Conservation (phyloP, 305 asterid genomes). For the Coffea humblotiana region DNA sequence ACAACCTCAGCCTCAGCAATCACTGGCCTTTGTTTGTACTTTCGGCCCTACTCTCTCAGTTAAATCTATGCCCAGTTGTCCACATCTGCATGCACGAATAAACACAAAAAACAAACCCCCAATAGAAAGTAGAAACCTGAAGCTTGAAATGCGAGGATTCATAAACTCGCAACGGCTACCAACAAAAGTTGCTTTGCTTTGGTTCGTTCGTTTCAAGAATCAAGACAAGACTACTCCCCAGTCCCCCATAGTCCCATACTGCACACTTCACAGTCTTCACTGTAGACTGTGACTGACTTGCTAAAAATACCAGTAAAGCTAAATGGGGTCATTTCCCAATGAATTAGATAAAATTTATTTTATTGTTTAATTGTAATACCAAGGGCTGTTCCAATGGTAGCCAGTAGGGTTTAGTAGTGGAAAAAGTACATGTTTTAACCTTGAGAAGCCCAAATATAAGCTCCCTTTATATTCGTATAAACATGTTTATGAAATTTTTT, state of each 20-base stretch:
- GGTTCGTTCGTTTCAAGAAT: conserved; percentile 3
- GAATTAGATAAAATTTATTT: not conserved
- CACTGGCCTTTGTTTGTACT: not conserved
- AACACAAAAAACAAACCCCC: conserved; percentile 10
- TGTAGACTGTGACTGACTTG: not conserved
- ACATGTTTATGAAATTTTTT: too few relatives aligned
- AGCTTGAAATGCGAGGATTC: not conserved
- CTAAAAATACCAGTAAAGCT: not conserved
- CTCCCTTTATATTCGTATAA: too few relatives aligned
- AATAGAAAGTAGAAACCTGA: not conserved
- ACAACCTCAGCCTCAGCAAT: not conserved
- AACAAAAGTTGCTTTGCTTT: not conserved
- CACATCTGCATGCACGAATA: conserved; percentile 4
- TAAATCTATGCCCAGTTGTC: not conserved
- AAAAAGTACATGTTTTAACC: too few relatives aligned
- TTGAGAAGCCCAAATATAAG: too few relatives aligned
- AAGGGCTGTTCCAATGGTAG: too few relatives aligned
- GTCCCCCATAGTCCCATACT: not conserved
- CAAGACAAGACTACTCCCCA: not conserved
- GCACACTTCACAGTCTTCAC: conserved; percentile 17
- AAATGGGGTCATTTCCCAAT: conserved; percentile 8
- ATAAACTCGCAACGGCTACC: conserved; percentile 10
- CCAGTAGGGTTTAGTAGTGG: too few relatives aligned
- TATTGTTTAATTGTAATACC: too few relatives aligned
- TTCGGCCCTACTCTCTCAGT: not conserved